Evolutionary conservation across 768 basidiomycete species (phyloP), one percentile per base, ranked within the genome.

Genomic region (Boletus tylopilopsis): DNA sequence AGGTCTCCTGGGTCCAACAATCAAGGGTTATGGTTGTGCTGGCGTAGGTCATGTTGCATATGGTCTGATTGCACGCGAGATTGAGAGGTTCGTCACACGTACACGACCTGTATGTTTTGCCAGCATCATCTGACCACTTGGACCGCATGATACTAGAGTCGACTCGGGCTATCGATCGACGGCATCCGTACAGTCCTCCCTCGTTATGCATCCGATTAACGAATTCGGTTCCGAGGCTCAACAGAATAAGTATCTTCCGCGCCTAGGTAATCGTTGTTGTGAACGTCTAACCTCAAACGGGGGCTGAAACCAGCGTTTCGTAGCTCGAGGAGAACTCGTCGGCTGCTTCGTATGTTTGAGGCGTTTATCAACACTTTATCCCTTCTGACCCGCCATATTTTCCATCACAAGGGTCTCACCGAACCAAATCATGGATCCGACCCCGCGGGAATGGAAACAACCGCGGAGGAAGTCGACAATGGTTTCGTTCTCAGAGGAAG

Each of bases 401-500:
- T 34, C 44, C n/a, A 42, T 47, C 32, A 49, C 36, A 50, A 95
- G 94, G 94, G 94, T 24, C 72, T 97, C 36, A 97, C 95, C 0
- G 95, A 98, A 70, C 91, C 95, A 0, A 93, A 97, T 58, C 93
- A 96, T 63, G 95, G 95, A 21, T 97, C 94, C 2, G 95, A 98
- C 60, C 94, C 94, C 15, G 86, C 85, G n/a, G 84, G 86, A n/a
- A 97, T 98, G 95, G 90, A 94, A 62, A 96, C 95, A 1, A 85
- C 79, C 23, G 95, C 93, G 11, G 82, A 81, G 53, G 91, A 96
- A 66, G 75, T 76, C 0, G 86, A 87, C 46, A 91, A 92, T 12
- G 93, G 92, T 5, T 97, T 85, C 68, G 69, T 89, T 22, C 63
- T 98, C 45, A 88, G 83, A 55, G 95, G 95, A 44, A 88, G 88